Conservation (phyloP, 768 basidiomycete species). For the Dentipellis sp. region DNA sequence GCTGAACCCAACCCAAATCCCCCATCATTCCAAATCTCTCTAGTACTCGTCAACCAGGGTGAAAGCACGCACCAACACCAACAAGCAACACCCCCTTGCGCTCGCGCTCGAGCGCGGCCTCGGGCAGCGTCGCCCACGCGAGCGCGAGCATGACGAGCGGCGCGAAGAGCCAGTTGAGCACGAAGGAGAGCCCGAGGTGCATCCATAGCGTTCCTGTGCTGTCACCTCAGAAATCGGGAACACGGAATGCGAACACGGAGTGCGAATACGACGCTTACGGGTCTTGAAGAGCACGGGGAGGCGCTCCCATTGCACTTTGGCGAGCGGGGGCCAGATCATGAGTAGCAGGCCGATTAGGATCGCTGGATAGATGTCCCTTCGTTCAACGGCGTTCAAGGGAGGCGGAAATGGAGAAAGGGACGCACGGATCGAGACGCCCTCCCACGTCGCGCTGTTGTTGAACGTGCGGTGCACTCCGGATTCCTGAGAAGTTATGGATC, state of each 20-base stretch:
- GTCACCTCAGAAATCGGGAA: background rate
- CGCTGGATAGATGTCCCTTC: constrained; percentile 61
- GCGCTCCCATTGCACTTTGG: constrained; percentile 69
- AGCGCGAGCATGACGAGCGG: constrained; percentile 79
- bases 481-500: background rate
- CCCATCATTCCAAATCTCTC: too few relatives aligned
- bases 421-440: constrained; percentile 74
- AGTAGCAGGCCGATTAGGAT: constrained; percentile 74
- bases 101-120: constrained; percentile 62
- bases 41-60: background rate
- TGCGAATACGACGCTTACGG: background rate
- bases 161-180: constrained; percentile 75
- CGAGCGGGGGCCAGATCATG: constrained; percentile 84
- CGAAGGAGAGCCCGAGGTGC: constrained; percentile 57
- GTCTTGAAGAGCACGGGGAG: constrained; percentile 50
- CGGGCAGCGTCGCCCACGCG: constrained; percentile 81
- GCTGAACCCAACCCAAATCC: background rate
- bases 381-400: too few relatives aligned
- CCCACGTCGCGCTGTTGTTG: background rate
- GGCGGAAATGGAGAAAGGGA: constrained; percentile 9
- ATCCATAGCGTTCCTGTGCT: constrained; percentile 37
- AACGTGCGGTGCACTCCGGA: background rate
- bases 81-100: constrained; percentile 78
- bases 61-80: constrained; percentile 42
- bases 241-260: background rate